Evolutionary conservation across 1,284 basidiomycete species (phyloP).

Genomic region (Entoloma clypeatum): DNA sequence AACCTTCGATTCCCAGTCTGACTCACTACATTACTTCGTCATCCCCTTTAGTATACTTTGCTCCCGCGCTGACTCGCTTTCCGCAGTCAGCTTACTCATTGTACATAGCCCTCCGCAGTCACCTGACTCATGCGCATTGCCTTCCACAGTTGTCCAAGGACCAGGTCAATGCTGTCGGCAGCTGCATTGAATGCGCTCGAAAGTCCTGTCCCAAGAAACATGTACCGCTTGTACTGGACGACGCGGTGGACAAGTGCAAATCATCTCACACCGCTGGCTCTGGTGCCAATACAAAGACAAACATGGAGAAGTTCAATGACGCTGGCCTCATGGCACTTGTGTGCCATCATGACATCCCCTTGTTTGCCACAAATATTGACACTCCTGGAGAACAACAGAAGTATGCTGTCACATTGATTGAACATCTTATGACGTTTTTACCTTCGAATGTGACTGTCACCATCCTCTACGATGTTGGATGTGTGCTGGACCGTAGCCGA

Average conservation of each 20-base stretch:
- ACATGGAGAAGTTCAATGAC: conserved; percentile 15
- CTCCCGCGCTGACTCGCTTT: no score
- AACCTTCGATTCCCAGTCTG: no score
- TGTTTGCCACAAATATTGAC: conserved; percentile 38
- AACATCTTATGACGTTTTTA: conserved; percentile 26
- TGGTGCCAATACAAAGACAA: conserved; percentile 10
- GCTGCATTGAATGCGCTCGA: no score
- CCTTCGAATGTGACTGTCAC: conserved; percentile 29
- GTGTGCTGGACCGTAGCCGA: conserved; percentile 33
- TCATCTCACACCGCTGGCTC: conserved; percentile 4
- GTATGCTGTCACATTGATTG: conserved; percentile 32
- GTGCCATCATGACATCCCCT: conserved; percentile 35
- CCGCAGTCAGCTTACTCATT: no score
- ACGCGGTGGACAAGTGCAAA: conserved; percentile 13
- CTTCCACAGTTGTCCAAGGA: no score
- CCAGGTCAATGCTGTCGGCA: no score
- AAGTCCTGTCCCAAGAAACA: neutral
- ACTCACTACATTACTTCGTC: no score
- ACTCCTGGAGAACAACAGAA: conserved; percentile 41
- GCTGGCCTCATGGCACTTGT: conserved; percentile 25
- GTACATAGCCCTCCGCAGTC: no score
- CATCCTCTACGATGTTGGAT: conserved; percentile 37
- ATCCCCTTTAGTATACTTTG: no score
- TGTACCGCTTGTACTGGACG: conserved; percentile 1
- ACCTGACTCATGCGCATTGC: no score